Evolutionary conservation across 495 filamentous ascomycete species (phyloP), one percentile per base, ranked within the genome.

Genomic region (Neurospora discreta): DNA sequence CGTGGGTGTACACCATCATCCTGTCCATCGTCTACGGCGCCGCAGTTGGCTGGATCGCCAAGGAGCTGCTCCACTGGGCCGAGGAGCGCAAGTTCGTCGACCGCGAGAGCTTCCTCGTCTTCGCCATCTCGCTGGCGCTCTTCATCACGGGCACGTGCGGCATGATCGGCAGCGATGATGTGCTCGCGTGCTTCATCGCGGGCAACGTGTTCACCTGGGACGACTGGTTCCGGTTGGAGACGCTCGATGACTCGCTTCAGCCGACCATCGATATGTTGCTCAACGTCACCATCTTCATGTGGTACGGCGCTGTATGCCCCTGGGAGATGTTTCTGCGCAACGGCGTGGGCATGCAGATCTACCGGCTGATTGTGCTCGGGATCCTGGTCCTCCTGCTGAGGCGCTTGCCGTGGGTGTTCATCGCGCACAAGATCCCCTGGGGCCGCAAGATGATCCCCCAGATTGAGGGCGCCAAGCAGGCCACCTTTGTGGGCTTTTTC

Each of bases 161-260:
- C 13, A 88, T 97, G 85, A 89, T 97, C 71, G 95, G 95, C 3
- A 95, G 89, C 60, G 95, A 97, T 79, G 95, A 97, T 73, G 90
- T 97, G 18, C 85, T 98, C 1, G 94, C 95, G 3, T 97, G 93
- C 81, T 98, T 98, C 75, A 90, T 97, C 72, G 94, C 95, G 20
- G 95, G 95, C 4, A 97, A 97, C 75, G 89, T 87, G 8, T 95
- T 98, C 74, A 97, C 92, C 5, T 92, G 91, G 86, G 94, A 88
- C 83, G 94, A 97, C 81, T 97, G 93, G 94, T 97, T 96, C 81
- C 91, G 95, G 2, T 84, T 95, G 0, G 91, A 92, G 79, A 97
- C 93, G 1, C 82, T 91, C 73, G 93, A 97, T 78, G 95, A 97
- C 74, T 93, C 90, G 10, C 85, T 98, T 33, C 92, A 97, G 76